These are phyloP conservation scores for Lanmaoa pseudosensibilis DNA, from an alignment of 768 basidiomycete species.

Conservation along the genomic window DNA sequence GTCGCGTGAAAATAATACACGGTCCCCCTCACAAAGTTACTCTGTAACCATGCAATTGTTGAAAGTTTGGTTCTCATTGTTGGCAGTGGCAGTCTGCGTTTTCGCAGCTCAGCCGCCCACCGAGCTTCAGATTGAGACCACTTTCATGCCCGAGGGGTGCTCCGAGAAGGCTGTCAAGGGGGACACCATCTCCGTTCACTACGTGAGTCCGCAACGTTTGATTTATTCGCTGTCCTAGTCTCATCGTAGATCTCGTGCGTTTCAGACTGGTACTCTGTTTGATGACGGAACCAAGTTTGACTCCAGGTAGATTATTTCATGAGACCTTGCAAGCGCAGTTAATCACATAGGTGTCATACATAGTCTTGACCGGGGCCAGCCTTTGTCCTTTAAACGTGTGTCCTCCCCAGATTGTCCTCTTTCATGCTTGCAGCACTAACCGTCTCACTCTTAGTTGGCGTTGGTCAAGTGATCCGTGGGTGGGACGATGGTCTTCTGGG, in stretches of 20 bases:
- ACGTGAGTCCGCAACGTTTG: constrained; percentile 47
- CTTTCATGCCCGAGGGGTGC: constrained; percentile 59
- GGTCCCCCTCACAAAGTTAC: no score
- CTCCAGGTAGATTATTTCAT: constrained; percentile 57
- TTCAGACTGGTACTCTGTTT: constrained; percentile 71
- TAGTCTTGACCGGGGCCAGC: constrained; percentile 70
- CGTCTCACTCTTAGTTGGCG: constrained; percentile 53
- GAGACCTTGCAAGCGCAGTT: neutral
- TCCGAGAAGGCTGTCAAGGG: constrained; percentile 53
- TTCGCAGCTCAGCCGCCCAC: constrained; percentile 49
- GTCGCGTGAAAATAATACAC: neutral
- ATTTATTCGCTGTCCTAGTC: neutral
- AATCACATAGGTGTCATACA: constrained; percentile 26
- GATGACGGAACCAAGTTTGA: constrained; percentile 83
- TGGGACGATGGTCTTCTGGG: constrained; percentile 83
- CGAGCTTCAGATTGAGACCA: constrained; percentile 63
- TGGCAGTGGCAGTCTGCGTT: constrained; percentile 49
- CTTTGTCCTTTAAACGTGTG: constrained; percentile 78
- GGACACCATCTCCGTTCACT: constrained; percentile 73
- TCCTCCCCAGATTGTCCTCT: neutral
- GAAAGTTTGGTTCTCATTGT: constrained; percentile 43
- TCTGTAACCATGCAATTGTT: constrained; percentile 51
- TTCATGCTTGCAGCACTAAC: neutral
- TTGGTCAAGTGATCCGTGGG: constrained; percentile 79
- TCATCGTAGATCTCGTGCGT: neutral